Evolutionary conservation across 139 green algal genomes (phyloP), one percentile per base, ranked within the genome.

Genomic region (Chlorella sp.): DNA sequence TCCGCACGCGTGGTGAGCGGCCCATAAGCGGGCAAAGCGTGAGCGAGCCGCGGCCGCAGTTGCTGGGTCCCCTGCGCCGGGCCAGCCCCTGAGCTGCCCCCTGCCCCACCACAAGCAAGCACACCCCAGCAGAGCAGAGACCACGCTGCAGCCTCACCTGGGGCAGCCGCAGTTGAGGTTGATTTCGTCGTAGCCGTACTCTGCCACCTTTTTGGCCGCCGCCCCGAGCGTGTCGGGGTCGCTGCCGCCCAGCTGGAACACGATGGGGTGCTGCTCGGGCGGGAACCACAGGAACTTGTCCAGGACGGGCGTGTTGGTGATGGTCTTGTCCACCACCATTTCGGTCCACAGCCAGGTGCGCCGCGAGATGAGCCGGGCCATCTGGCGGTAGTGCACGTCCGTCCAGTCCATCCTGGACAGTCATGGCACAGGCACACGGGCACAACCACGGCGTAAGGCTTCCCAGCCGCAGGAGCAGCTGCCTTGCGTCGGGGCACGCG

Each of bases 121-220:
- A 59, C 49, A 59, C 49, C 14, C 49, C 14, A 14, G 20, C 49
- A 59, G 14, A 59, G 14, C 14, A 14, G 20, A 14, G 20, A n/a
- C n/a, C n/a, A n/a, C n/a, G n/a, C n/a, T n/a, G n/a, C 10, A 10
- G 10, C 10, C 64, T 30, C 65, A 76, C 82, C 79, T 94, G 35
- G 92, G 92, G 83, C 91, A 97, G 63, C 93, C 93, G 70, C 93
- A 97, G 75, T 97, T 97, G 20, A 97, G 79, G 82, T 97, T 97
- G 78, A 97, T 94, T 72, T 96, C 92, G 55, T 96, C 92, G 59
- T 97, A 97, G 24, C 83, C 88, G 50, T 84, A 81, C 64, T 77
- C 42, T 3, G 55, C 67, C 20, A 69, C 79, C 50, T 69, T 84
- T 0, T 62, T 33, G 10, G 88, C 79, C 1, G 93, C 93, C 33